Evolutionary conservation across 768 basidiomycete species (phyloP), one percentile per base, ranked within the genome.

Genomic region (Flagelloscypha sp.): DNA sequence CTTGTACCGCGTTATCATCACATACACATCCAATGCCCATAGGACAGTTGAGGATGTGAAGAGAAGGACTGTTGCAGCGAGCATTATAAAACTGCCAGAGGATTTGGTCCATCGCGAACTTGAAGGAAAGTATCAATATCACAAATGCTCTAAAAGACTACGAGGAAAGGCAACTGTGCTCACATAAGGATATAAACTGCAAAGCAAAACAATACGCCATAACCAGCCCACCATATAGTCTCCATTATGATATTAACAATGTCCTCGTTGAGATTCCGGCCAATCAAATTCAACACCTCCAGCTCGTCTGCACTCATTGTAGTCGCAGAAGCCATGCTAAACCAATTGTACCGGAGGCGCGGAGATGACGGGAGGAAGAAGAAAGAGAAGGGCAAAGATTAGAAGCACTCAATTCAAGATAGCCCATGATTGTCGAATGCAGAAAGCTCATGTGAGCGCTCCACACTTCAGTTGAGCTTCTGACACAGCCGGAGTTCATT

Each of bases 111-210:
- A n/a, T n/a, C n/a, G n/a, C n/a, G n/a, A n/a, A n/a, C n/a, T n/a
- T n/a, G n/a, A n/a, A n/a, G n/a, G n/a, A n/a, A n/a, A n/a, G n/a
- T n/a, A n/a, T n/a, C n/a, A n/a, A n/a, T n/a, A n/a, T n/a, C n/a
- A n/a, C n/a, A n/a, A 15, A 21, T 12, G 32, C 24, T 12, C 32
- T 19, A 21, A 33, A 13, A 6, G 20, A 11, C 3, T 6, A 1
- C 7, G 19, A 8, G 15, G 19, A n/a, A 5, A 3, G 19, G 8
- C 12, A 21, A 8, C 5, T 11, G 15, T 8, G 24, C 32, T 11
- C 19, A 33, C 32, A 33, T 11, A 21, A 21, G 32, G 32, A 33
- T 33, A 33, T 33, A 33, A 13, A 20, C 24, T 7, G 32, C 32
- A 13, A 33, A 19, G 24, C 12, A 17, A 15, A 33, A 33, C 15